Evolutionary conservation across 768 basidiomycete species (phyloP), one percentile per base, ranked within the genome.

Genomic region (Leccinum incarnatum): DNA sequence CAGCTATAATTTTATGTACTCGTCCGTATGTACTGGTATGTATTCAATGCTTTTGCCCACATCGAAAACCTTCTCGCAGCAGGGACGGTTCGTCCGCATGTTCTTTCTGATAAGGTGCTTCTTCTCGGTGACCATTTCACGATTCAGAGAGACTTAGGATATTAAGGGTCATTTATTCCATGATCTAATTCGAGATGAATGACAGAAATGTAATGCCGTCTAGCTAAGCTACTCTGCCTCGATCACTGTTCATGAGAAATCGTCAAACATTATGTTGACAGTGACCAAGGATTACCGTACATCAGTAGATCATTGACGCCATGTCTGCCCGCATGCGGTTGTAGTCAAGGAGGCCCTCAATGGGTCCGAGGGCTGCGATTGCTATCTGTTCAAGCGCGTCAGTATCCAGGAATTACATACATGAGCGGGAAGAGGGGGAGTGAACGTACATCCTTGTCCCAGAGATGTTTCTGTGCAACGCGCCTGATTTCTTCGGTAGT

Each of bases 291-390:
- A 36, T 2, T 11, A 36, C 45, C 51, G 27, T 27, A 59, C 63
- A 49, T 71, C 83, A 92, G 73, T 87, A 88, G 62, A 84, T 65
- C 81, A 92, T 78, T 30, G 90, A 91, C 30, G 90, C 91, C 86
- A 86, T 91, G 65, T 91, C 90, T 29, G 84, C 74, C 58, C 90
- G 88, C 69, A 91, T 81, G 68, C 95, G 92, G 78, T 89, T 92
- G 80, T 98, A 98, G 75, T 98, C 96, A 49, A 95, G 79, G 45
- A 98, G 82, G 70, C 95, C 95, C 65, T 99, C 97, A 58, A 89
- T 82, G 65, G 85, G 87, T 59, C 96, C 96, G 58, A 95, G 77
- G 56, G 95, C 96, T 51, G 96, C 93, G 47, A 98, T 75, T 3
- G 94, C 87, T 63, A 95, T 79, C 88, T 92, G 67, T 1, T 34